phyloP scores from a whole-genome alignment of 1,139 yeast species.

The Pichia sp. region DNA sequence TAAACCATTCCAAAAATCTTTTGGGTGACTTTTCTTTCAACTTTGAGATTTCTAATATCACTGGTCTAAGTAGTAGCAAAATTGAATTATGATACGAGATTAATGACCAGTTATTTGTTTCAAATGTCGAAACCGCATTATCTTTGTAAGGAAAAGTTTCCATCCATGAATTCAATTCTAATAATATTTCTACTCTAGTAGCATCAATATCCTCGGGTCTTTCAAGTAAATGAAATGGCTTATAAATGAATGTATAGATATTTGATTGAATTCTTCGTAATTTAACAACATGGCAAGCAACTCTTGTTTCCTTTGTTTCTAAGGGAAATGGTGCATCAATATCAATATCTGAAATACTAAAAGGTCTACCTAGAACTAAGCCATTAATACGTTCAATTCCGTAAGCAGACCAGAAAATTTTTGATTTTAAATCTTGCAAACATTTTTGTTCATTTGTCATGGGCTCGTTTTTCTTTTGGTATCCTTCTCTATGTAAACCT shows the following conservation, averaged over 20 bases:
- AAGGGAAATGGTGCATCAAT: conserved; percentile 26
- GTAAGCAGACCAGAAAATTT: conserved; percentile 28
- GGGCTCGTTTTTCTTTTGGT: conserved; percentile 5
- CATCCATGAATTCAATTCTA: conserved; percentile 31
- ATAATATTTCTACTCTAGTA: conserved; percentile 26
- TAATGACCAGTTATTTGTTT: conserved; percentile 28
- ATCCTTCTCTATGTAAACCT: conserved; percentile 28
- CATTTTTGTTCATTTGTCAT: conserved; percentile 2
- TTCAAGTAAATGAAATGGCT: conserved; percentile 21
- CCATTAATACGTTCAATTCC: conserved; percentile 26
- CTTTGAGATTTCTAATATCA: conserved; percentile 25
- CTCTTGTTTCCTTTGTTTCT: conserved; percentile 16
- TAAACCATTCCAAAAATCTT: conserved; percentile 28
- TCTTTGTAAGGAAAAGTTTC: conserved; percentile 26
- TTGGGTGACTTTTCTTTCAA: conserved; percentile 17
- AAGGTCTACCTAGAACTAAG: conserved; percentile 25
- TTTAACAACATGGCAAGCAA: conserved; percentile 32
- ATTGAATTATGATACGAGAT: conserved; percentile 31
- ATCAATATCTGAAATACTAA: conserved; percentile 24
- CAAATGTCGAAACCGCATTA: conserved; percentile 25
- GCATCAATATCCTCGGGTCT: conserved; percentile 24
- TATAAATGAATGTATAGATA: conserved; percentile 29
- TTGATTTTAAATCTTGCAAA: conserved; percentile 16
- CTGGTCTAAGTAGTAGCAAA: conserved; percentile 27
- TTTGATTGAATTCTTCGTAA: conserved; percentile 32